These are phyloP conservation scores for Pythium chondricola DNA, from an alignment of 352 stramenopile species.

Conservation along the genomic window DNA sequence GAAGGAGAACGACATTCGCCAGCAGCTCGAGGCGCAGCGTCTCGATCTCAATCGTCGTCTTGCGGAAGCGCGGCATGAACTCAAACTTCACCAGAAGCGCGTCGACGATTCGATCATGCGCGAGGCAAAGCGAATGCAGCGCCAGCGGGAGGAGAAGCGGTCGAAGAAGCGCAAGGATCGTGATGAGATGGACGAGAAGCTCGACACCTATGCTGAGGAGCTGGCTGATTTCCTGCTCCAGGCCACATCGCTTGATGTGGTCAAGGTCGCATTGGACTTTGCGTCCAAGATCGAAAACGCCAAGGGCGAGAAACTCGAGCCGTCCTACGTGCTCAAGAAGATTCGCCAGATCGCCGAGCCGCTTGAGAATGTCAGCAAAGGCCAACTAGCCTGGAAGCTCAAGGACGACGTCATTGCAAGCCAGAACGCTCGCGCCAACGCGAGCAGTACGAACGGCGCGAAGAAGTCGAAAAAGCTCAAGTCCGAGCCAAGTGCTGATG, in stretches of 20 bases:
- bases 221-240: constrained; percentile 48
- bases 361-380: constrained; percentile 24
- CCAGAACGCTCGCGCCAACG: too few species aligned
- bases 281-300: constrained; percentile 22
- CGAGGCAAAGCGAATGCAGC: constrained; percentile 82
- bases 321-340: constrained; percentile 28
- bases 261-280: constrained; percentile 35
- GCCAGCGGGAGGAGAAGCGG: constrained; percentile 70
- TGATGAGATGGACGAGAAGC: constrained; percentile 56
- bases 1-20: constrained; percentile 62
- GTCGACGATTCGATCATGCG: constrained; percentile 87
- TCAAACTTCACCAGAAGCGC: constrained; percentile 70
- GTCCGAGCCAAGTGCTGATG: constrained; percentile 10
- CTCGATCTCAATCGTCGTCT: constrained; percentile 64
- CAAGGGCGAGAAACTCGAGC: constrained; percentile 18
- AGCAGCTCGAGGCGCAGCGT: constrained; percentile 58
- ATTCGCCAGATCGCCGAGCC: constrained; percentile 34
- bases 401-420: constrained; percentile 21
- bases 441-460: constrained; percentile 14
- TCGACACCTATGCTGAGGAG: constrained; percentile 52
- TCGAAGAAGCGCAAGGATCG: constrained; percentile 75
- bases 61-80: constrained; percentile 50
- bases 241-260: constrained; percentile 21
- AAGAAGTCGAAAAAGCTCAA: constrained; percentile 21
- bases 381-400: constrained; percentile 20